These are phyloP conservation scores for Xylaria hypoxylon DNA, from an alignment of 2,329 filamentous ascomycete genomes.

Conservation along the genomic window DNA sequence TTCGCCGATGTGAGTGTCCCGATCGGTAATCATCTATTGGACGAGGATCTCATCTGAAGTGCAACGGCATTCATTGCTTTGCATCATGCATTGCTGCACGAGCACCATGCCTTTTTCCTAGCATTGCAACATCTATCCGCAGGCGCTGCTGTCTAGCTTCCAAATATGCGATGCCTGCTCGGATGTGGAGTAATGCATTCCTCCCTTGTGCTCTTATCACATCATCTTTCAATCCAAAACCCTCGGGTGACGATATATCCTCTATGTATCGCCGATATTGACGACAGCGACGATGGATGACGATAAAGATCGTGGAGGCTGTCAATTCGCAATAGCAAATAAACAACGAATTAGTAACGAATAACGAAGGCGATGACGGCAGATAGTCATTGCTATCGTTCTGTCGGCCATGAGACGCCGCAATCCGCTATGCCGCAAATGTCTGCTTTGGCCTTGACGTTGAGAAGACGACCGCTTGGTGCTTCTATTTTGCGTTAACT, in stretches of 20 bases:
- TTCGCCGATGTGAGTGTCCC: conserved; percentile 38
- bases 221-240: too few species aligned
- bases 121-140: too few species aligned
- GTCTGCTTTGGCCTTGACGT: not conserved
- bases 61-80: not conserved
- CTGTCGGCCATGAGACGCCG: not conserved
- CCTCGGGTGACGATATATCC: not conserved
- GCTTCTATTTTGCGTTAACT: conserved; percentile 2
- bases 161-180: too few species aligned
- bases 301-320: not conserved
- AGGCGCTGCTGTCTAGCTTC: too few species aligned
- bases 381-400: not conserved
- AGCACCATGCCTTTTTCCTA: too few species aligned
- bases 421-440: not conserved
- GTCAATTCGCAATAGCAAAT: not conserved
- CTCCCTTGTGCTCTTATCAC: too few species aligned
- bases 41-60: conserved; percentile 37
- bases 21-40: conserved; percentile 27
- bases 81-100: too few species aligned
- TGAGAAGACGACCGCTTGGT: conserved; percentile 8
- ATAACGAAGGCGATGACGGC: not conserved
- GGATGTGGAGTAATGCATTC: too few species aligned
- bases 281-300: not conserved
- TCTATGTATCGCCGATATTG: not conserved
- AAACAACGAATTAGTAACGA: not conserved